phyloP scores from a whole-genome alignment of 441 rosid genomes.

The Erodium trifolium region DNA sequence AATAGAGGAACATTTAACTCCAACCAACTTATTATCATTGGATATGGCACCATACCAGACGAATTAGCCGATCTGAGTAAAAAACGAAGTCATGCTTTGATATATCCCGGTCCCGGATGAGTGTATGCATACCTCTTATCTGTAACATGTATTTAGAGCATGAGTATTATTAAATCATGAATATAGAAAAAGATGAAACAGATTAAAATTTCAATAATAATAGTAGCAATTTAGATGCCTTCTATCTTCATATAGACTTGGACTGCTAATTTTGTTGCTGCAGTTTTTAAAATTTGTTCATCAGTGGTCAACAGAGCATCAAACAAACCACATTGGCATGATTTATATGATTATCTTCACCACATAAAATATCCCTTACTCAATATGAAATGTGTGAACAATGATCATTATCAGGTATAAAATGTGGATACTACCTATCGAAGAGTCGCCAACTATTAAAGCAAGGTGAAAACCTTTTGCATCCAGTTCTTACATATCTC shows the following conservation, averaged over 20 bases:
- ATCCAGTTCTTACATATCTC: background rate
- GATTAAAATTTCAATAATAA: background rate
- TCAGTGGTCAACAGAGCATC: no score
- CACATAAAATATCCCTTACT: background rate
- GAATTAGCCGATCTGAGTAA: conserved; percentile 92
- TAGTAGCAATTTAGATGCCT: background rate
- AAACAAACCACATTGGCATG: no score
- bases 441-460: background rate
- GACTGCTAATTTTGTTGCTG: background rate
- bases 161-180: background rate
- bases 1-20: background rate
- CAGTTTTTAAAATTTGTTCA: no score
- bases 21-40: background rate
- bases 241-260: background rate
- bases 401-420: background rate
- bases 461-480: background rate
- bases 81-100: conserved; percentile 95
- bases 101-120: conserved; percentile 84
- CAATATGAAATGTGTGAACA: background rate
- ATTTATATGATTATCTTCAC: conserved; percentile 1
- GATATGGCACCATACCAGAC: conserved; percentile 49
- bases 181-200: background rate
- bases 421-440: background rate
- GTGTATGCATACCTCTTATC: conserved; percentile 98
- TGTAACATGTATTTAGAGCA: conserved; percentile 24